A percentile compares a stretch with the other conserved stretches of the same genome.
Conservation (phyloP, 805 yeast species). For the Candida chilensis region DNA sequence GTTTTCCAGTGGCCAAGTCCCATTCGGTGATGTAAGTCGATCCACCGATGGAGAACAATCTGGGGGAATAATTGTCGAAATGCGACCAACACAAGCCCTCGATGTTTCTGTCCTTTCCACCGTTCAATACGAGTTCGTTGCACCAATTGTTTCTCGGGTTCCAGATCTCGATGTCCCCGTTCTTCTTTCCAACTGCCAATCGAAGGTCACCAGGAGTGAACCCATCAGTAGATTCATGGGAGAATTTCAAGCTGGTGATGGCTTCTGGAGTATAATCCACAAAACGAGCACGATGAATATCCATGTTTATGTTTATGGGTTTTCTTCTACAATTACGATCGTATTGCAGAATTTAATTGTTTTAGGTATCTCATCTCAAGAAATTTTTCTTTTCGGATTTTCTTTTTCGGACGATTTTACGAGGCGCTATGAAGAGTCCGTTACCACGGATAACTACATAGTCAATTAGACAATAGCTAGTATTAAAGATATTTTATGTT, state of each 20-base stretch:
- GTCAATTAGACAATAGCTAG: too few species aligned
- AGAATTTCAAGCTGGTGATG: conserved; percentile 74
- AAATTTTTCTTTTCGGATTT: too few species aligned
- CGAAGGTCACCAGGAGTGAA: conserved; percentile 50
- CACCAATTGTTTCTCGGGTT: conserved; percentile 78
- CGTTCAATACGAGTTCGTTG: conserved; percentile 63
- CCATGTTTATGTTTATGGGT: conserved; percentile 41
- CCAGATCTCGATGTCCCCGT: conserved; percentile 96
- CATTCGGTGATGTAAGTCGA: conserved; percentile 88
- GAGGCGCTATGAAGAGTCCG: too few species aligned
- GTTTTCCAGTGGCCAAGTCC: conserved; percentile 70
- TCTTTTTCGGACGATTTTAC: too few species aligned
- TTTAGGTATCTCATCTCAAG: too few species aligned
- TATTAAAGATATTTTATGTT: too few species aligned
- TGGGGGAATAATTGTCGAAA: conserved; percentile 35
- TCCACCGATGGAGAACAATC: conserved; percentile 91
- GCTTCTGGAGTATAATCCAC: conserved; percentile 83
- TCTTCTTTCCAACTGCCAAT: conserved; percentile 84
- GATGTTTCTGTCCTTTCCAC: conserved; percentile 75
- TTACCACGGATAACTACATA: too few species aligned
- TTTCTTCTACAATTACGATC: too few species aligned
- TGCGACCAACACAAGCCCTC: conserved; percentile 84
- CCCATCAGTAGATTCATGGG: conserved; percentile 42
- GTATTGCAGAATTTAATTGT: too few species aligned
- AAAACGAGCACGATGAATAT: conserved; percentile 85